Percentiles rank a stretch among this genome's conserved stretches.
Evolutionary conservation across 768 basidiomycete genomes (phyloP).

Genomic region (Pleurotus ostreatus): DNA sequence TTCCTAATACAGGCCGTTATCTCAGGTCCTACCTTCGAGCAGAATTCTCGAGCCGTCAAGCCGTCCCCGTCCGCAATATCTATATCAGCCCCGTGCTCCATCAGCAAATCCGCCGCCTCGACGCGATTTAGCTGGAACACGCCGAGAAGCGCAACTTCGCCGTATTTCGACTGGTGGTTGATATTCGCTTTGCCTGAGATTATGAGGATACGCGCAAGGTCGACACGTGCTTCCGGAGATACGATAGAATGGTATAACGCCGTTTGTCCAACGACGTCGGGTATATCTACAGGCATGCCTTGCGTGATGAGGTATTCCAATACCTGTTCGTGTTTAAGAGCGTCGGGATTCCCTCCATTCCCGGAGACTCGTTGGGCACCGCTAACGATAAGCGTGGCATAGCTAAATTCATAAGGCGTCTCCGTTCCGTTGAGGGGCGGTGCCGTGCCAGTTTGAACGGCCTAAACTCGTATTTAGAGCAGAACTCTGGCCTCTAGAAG

Average conservation of each 20-base stretch:
- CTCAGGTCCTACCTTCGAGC: conserved; percentile 33
- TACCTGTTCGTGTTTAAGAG: conserved; percentile 26
- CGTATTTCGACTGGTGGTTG: conserved; percentile 45
- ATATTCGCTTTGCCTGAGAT: conserved; percentile 40
- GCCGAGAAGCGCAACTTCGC: conserved; percentile 35
- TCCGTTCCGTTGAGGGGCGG: conserved; percentile 37
- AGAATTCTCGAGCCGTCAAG: conserved; percentile 21
- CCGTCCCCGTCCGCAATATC: conserved; percentile 37
- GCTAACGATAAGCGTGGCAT: conserved; percentile 32
- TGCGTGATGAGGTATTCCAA: conserved; percentile 36
- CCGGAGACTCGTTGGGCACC: conserved; percentile 35
- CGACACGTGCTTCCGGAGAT: no score
- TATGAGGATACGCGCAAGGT: conserved; percentile 24
- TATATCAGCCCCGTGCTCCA: conserved; percentile 47
- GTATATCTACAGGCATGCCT: conserved; percentile 35
- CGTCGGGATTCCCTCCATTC: conserved; percentile 7
- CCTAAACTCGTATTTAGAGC: no score
- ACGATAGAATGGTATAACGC: conserved; percentile 37
- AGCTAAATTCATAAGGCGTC: conserved; percentile 39
- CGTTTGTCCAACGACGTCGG: conserved; percentile 45
- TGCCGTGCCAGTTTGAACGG: conserved; percentile 20
- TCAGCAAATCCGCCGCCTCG: conserved; percentile 34
- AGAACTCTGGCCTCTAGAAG: no score
- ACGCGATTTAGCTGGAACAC: conserved; percentile 28
- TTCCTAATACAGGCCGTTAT: conserved; percentile 38